Conservation (phyloP, 139 green algal species). For the Diplosphaera chodatii region DNA sequence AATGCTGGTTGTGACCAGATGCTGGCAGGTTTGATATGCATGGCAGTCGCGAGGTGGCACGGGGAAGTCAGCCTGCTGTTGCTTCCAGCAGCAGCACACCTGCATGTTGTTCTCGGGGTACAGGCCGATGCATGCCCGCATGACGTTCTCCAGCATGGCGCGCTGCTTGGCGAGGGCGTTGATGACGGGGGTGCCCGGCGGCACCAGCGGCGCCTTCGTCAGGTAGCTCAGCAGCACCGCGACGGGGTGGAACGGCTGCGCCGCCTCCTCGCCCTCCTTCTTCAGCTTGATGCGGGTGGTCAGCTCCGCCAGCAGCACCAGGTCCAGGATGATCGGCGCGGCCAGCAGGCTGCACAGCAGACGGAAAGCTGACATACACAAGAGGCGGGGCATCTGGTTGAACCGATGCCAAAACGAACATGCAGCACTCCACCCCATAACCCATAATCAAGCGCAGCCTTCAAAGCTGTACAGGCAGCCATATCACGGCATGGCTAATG, state of each 20-base stretch:
- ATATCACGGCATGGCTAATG: too few relatives aligned
- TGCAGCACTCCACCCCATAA: too few relatives aligned
- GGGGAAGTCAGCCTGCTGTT: too few relatives aligned
- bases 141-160: constrained; percentile 96
- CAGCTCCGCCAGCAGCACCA: constrained; percentile 95
- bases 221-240: constrained; percentile 90
- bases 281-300: constrained; percentile 78
- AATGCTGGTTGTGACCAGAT: too few relatives aligned
- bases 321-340: constrained; percentile 96
- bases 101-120: constrained; percentile 95
- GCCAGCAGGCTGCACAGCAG: constrained; percentile 68
- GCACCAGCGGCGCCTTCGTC: constrained; percentile 89
- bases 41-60: too few relatives aligned
- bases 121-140: constrained; percentile 92
- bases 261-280: constrained; percentile 62
- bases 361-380: too few relatives aligned
- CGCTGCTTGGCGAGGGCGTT: constrained; percentile 96
- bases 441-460: too few relatives aligned
- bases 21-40: too few relatives aligned
- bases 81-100: too few relatives aligned
- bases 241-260: constrained; percentile 88
- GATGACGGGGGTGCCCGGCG: constrained; percentile 84
- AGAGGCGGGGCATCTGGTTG: too few relatives aligned
- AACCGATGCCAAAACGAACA: too few relatives aligned
- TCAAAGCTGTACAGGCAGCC: too few relatives aligned